These are phyloP conservation scores for Cercospora berteroae DNA, from an alignment of 2,329 filamentous ascomycete genomes.

Conservation along the genomic window DNA sequence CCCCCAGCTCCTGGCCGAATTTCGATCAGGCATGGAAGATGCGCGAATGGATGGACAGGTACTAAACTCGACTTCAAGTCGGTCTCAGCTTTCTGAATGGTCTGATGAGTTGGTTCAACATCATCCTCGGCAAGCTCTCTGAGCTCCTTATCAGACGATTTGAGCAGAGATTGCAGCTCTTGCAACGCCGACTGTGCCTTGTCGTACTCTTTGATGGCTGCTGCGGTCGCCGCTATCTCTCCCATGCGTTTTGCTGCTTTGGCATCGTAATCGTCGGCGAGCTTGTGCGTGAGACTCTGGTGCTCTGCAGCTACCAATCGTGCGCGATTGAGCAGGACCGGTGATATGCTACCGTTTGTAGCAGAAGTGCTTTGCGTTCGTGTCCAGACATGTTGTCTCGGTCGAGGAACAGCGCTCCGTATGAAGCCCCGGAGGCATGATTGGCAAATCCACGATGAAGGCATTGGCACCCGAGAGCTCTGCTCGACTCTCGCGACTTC, in stretches of 20 bases:
- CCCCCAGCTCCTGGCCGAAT: slow-evolving; percentile 90
- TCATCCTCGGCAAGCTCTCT: slow-evolving; percentile 64
- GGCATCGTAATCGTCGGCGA: slow-evolving; percentile 56
- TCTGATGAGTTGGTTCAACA: slow-evolving; percentile 61
- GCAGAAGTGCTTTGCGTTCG: slow-evolving; percentile 3
- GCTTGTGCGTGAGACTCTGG: slow-evolving; percentile 50
- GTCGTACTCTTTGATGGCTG: slow-evolving; percentile 57
- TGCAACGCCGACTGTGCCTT: slow-evolving; percentile 56
- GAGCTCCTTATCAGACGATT: slow-evolving; percentile 56
- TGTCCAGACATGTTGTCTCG: neutral
- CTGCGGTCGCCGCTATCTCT: slow-evolving; percentile 53
- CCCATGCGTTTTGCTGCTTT: slow-evolving; percentile 57
- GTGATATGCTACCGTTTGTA: slow-evolving; percentile 45
- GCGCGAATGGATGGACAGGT: slow-evolving; percentile 83
- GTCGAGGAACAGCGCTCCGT: neutral
- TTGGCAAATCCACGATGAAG: slow-evolving; percentile 6
- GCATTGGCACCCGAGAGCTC: slow-evolving; percentile 1
- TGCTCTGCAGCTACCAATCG: slow-evolving; percentile 57
- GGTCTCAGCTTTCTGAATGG: slow-evolving; percentile 62
- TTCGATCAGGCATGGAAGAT: slow-evolving; percentile 86
- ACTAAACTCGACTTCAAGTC: slow-evolving; percentile 75
- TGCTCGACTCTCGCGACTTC: neutral
- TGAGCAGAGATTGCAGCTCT: slow-evolving; percentile 74
- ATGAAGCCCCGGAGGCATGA: neutral
- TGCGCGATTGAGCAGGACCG: slow-evolving; percentile 56